phyloP scores from a whole-genome alignment of 176 grass and related monocot genomes.

The Coix lacrymajobi region DNA sequence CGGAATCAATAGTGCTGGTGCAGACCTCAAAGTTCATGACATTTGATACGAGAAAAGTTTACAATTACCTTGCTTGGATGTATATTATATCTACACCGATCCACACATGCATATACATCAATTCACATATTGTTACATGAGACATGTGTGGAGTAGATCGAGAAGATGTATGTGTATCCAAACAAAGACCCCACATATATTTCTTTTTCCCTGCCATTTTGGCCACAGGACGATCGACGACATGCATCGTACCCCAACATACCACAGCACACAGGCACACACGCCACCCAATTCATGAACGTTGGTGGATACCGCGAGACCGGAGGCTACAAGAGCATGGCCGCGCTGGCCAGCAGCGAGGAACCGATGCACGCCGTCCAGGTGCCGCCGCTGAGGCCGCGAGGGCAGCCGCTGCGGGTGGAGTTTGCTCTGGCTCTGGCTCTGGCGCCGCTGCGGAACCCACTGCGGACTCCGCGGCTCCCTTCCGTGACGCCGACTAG shows the following conservation, averaged over 20 bases:
- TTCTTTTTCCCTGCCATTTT: too few relatives aligned
- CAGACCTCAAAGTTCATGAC: neutral
- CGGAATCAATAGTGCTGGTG: neutral
- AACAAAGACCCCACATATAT: too few relatives aligned
- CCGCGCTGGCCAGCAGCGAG: constrained; percentile 3
- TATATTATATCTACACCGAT: too few relatives aligned
- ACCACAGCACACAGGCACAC: too few relatives aligned
- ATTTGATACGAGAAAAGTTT: too few relatives aligned
- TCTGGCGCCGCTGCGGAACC: neutral
- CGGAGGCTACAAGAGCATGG: constrained; percentile 11
- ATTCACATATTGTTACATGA: too few relatives aligned
- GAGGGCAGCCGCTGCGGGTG: neutral
- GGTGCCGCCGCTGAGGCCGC: constrained; percentile 22
- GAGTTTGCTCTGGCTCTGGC: neutral
- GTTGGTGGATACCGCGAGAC: neutral
- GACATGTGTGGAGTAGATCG: too few relatives aligned
- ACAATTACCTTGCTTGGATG: too few relatives aligned
- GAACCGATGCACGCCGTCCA: constrained; percentile 22
- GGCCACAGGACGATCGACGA: too few relatives aligned
- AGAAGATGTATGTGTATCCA: too few relatives aligned
- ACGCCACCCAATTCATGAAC: neutral
- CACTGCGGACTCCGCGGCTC: neutral
- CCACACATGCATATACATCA: too few relatives aligned
- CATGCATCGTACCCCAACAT: too few relatives aligned
- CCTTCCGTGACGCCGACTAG: constrained; percentile 17